Conservation (phyloP, 768 basidiomycete genomes). For the Mycena crocata region DNA sequence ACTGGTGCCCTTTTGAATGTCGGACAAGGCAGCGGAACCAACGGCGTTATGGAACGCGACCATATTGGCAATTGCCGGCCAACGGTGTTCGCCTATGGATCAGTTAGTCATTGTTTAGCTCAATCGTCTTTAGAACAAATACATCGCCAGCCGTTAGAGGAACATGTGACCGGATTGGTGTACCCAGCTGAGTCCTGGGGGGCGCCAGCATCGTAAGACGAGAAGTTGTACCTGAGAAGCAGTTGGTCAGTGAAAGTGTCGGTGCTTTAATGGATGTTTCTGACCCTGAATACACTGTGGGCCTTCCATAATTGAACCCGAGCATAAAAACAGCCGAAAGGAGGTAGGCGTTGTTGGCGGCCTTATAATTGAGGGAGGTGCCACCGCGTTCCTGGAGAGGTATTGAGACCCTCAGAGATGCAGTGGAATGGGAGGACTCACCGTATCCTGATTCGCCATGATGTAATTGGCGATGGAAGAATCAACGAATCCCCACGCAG, state of each 20-base stretch:
- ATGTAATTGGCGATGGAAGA: slow-evolving; percentile 32
- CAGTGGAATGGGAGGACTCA: neutral
- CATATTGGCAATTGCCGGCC: slow-evolving; percentile 30
- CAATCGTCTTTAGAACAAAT: neutral
- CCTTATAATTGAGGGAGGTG: slow-evolving; percentile 30
- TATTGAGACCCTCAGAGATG: neutral
- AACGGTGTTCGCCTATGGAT: slow-evolving; percentile 28
- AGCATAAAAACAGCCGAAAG: slow-evolving; percentile 36
- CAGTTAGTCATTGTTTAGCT: neutral
- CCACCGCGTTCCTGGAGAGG: slow-evolving; percentile 33
- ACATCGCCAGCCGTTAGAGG: slow-evolving; percentile 37
- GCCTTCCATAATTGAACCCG: slow-evolving; percentile 37
- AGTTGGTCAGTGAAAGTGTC: neutral
- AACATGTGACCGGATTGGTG: slow-evolving; percentile 37
- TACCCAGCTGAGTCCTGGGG: slow-evolving; percentile 34
- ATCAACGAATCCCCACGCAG: slow-evolving; percentile 36
- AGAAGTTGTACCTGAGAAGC: slow-evolving; percentile 17
- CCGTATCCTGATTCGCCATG: slow-evolving; percentile 38
- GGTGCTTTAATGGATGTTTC: slow-evolving; percentile 1
- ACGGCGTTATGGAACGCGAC: slow-evolving; percentile 35
- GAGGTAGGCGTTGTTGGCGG: slow-evolving; percentile 32
- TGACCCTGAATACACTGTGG: slow-evolving; percentile 37
- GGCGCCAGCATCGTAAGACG: slow-evolving; percentile 25
- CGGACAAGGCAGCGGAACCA: slow-evolving; percentile 27
- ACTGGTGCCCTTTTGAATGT: slow-evolving; percentile 26